Base-by-base conservation (phyloP, 140 eudicot genomes). In the Ambrosia hybrid region DNA sequence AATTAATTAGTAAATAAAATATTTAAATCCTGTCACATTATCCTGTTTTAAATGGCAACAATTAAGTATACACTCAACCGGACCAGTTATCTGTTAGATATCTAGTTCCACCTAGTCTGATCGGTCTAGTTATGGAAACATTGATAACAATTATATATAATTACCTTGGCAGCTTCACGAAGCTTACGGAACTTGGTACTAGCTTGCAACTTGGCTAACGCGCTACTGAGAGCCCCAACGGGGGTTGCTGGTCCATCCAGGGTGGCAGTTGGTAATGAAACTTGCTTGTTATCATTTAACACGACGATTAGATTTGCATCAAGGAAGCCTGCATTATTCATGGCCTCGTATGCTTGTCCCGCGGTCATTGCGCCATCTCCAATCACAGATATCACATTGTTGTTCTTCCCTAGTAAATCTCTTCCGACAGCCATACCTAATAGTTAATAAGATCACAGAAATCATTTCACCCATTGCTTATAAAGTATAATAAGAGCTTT, bases 341-440 rank as follows among this genome's bases (percentile, higher is more conserved):
- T 82, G 73, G 98, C 98, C 76, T 93, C 98, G 14, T 93, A 93
- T 41, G 98, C 98, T 87, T 93, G 98, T 58, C 98, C 98, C 11
- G 98, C 98, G 1, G 96, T 93, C 98, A 93, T 93, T 51, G 96
- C 96, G 21, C 98, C 98, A 65, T 93, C 98, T 73, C 98, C 98
- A 9, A 93, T 93, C 70, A 93, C 95, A 5, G 96, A 77, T 30
- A 93, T 82, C 34, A 89, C 98, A 73, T 57, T 85, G 86, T 93
- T 93, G 75, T 74, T 82, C 69, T 89, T 90, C 59, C 98, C 98
- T 63, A 89, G 52, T 52, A 93, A 82, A 79, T 93, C 96, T 76
- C 98, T 86, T 11, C 88, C 98, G 3, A 93, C 88, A 37, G 98
- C 96, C 96, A 93, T 93, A 57, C 98, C 98, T 91, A 52, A 73